Evolutionary conservation across 148 eudicot genomes (phyloP).

Genomic region (Vaccinium corymbosum): DNA sequence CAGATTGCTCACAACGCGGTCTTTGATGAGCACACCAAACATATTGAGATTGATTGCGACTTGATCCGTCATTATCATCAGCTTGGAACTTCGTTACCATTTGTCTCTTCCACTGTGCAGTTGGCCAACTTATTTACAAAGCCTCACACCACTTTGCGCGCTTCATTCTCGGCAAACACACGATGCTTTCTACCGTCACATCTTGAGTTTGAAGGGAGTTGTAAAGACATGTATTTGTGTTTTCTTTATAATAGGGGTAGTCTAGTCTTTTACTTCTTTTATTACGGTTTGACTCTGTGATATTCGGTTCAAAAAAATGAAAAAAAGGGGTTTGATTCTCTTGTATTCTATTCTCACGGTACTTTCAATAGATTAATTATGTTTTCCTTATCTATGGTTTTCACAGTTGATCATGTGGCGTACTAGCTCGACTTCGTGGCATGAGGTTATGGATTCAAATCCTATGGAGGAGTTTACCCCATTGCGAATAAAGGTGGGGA

Average conservation of each 20-base stretch:
- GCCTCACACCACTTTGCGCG: neutral
- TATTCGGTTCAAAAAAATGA: too few species aligned
- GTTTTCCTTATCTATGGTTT: too few species aligned
- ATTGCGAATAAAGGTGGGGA: neutral
- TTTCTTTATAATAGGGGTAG: too few species aligned
- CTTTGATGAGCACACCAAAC: neutral
- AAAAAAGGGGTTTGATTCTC: too few species aligned
- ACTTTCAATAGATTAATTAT: too few species aligned
- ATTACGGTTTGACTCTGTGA: too few species aligned
- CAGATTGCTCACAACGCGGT: too few species aligned
- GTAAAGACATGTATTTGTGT: too few species aligned
- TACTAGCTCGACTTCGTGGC: neutral
- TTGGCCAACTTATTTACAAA: neutral
- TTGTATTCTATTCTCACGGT: too few species aligned
- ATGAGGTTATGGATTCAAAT: neutral
- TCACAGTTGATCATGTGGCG: neutral
- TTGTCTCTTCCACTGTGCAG: neutral
- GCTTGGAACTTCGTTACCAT: neutral
- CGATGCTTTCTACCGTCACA: too few species aligned
- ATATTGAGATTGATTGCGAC: neutral
- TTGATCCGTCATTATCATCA: neutral
- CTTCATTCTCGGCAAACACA: neutral
- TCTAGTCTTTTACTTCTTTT: too few species aligned
- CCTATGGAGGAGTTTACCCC: neutral
- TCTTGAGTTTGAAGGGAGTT: too few species aligned